phyloP scores from a whole-genome alignment of 371 early-diverging fungal species.

The Capniomyces stellatus region DNA sequence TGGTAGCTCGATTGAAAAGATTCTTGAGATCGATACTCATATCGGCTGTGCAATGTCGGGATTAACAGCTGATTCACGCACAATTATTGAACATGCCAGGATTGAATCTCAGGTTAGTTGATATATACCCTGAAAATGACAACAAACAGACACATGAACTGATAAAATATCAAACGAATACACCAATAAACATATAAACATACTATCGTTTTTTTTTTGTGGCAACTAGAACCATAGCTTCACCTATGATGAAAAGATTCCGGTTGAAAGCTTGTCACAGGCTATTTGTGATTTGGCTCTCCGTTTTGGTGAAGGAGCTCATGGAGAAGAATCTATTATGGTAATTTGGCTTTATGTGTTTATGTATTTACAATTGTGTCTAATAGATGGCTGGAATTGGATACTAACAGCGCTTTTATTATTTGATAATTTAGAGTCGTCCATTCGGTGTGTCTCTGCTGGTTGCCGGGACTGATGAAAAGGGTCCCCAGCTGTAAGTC shows the following conservation, averaged over 20 bases:
- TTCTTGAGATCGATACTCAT: constrained; percentile 87
- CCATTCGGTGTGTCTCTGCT: constrained; percentile 98
- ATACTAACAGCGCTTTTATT: too few species aligned
- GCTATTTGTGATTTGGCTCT: constrained; percentile 93
- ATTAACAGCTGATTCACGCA: constrained; percentile 89
- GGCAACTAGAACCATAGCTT: constrained; percentile 73
- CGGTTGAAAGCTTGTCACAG: constrained; percentile 92
- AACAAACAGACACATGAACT: too few species aligned
- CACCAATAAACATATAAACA: too few species aligned
- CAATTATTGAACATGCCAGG: constrained; percentile 93
- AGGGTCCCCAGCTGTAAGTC: constrained; percentile 80
- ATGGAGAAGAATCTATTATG: constrained; percentile 92
- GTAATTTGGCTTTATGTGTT: constrained; percentile 13
- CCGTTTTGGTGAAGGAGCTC: constrained; percentile 91
- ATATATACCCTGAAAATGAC: constrained; percentile 5
- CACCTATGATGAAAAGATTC: constrained; percentile 83
- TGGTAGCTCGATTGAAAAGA: constrained; percentile 88
- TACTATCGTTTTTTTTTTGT: too few species aligned
- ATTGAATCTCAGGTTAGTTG: constrained; percentile 59
- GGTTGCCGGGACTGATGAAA: constrained; percentile 88
- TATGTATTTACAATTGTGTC: too few species aligned
- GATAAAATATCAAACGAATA: too few species aligned
- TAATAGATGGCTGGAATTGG: too few species aligned
- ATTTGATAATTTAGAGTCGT: constrained; percentile 34
- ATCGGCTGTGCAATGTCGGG: constrained; percentile 95